Conservation (phyloP, 148 eudicot genomes). For the Fagopyrum homotropicum region DNA sequence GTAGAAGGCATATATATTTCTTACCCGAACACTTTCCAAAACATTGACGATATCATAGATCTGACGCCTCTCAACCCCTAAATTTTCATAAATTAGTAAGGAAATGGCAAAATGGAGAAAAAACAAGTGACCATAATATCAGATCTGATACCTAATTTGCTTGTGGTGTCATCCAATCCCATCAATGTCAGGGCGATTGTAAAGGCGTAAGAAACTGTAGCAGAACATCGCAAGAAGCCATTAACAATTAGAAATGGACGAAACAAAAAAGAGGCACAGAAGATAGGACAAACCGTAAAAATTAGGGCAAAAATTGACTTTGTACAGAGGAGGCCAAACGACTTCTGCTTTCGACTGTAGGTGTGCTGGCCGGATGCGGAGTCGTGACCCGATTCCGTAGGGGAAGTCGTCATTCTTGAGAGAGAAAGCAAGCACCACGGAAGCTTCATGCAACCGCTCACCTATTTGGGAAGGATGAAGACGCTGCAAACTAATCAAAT, state of each 20-base stretch:
- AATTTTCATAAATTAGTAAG: not conserved
- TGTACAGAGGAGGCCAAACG: conserved; percentile 79
- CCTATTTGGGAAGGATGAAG: too few species aligned
- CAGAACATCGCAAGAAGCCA: not conserved
- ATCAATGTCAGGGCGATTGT: conserved; percentile 72
- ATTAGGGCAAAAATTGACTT: conserved; percentile 32
- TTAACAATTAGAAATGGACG: not conserved
- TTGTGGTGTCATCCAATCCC: conserved; percentile 90
- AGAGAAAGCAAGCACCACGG: not conserved
- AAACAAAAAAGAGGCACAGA: not conserved
- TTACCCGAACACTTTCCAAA: conserved; percentile 86
- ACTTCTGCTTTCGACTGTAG: conserved; percentile 80
- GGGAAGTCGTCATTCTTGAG: conserved; percentile 26
- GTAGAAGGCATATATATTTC: conserved; percentile 15
- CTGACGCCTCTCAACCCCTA: conserved; percentile 95
- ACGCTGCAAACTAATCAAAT: too few species aligned
- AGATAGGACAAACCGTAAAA: not conserved
- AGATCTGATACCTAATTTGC: conserved; percentile 44
- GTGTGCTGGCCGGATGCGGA: conserved; percentile 45
- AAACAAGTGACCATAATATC: not conserved
- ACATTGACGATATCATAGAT: conserved; percentile 98
- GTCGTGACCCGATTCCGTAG: conserved; percentile 20
- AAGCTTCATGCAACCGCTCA: too few species aligned
- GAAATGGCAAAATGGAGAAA: not conserved
- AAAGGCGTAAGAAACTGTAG: conserved; percentile 78